Base-by-base conservation (phyloP, 2,329 filamentous ascomycete species). In the Eutypa lata region DNA sequence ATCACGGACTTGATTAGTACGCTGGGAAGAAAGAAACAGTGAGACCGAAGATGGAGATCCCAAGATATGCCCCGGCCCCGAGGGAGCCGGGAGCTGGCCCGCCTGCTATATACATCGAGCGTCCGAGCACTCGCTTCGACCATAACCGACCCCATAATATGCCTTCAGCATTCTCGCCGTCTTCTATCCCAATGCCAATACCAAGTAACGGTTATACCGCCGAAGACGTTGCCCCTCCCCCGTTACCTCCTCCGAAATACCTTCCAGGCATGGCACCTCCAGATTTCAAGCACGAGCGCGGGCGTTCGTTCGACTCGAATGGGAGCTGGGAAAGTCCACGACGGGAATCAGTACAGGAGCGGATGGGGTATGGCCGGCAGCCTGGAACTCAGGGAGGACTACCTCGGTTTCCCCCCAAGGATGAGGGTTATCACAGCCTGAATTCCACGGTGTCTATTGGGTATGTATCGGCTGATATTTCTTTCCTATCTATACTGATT, bases 131-230 rank as follows among this genome's bases (percentile, higher is more conserved):
- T 43, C 60, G 57, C 21, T 62, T 63, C 43, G 59, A 66, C 42
- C 57, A 61, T 19, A 56, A 58, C 16, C 58, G 61, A 38, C 51
- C 61, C 22, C 61, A 54, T 10, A 31, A 31, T 46, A 53, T 58
- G 43, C 65, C 56, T 28, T 37, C 50, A 3, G 64, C 67, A 50
- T 65, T 65, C 54, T 66, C 68, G 16, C 61, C 67, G 10, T 57
- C 65, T 35, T 71, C 71, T 10, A 65, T 67, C 35, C 69, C 71
- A 2, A 70, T 72, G 69, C 64, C 68, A 22, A 72, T 73, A 60
- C 66, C 65, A 19, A 68, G 65, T 48, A 57, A 54, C 18, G 63
- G 59, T 43, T 62, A 65, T 47, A 60, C 59, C 11, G 61, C 65
- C n/a, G 62, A 68, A 49, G 65, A 71, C 52, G 61, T 65, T 50